Evolutionary conservation across 2,329 filamentous ascomycete genomes (phyloP).

Genomic region (Corinectria fuckeliana): DNA sequence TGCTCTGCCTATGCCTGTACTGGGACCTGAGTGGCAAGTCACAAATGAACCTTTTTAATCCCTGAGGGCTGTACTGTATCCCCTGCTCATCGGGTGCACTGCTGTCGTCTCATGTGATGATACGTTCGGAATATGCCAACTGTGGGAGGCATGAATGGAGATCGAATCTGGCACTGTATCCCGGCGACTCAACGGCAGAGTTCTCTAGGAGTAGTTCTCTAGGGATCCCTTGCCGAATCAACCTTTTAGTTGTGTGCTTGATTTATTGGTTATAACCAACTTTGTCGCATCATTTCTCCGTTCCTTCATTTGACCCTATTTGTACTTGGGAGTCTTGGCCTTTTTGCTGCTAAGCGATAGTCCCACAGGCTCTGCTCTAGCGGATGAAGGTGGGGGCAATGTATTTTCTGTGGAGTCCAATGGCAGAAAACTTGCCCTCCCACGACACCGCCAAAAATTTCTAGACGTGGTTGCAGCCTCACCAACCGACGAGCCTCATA

Average conservation of each 20-base stretch:
- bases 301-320: background rate
- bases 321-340: background rate
- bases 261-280: too few species aligned
- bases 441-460: slow-evolving; percentile 42
- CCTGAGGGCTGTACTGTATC: background rate
- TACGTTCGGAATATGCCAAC: background rate
- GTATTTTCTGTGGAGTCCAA: too few species aligned
- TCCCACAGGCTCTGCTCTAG: background rate
- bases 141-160: too few species aligned
- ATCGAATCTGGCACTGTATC: background rate
- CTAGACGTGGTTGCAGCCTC: slow-evolving; percentile 33
- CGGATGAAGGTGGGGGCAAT: background rate
- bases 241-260: too few species aligned
- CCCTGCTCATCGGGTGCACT: background rate
- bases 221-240: too few species aligned
- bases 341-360: background rate
- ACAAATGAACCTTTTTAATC: too few species aligned
- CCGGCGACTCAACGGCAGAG: background rate
- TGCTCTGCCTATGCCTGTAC: too few species aligned
- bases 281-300: too few species aligned
- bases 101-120: background rate
- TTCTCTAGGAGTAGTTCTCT: too few species aligned
- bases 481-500: slow-evolving; percentile 25
- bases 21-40: background rate
- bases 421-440: slow-evolving; percentile 34